These are phyloP conservation scores for Globisporangium cylindrosporum DNA, from an alignment of 352 stramenopile genomes.

Conservation along the genomic window DNA sequence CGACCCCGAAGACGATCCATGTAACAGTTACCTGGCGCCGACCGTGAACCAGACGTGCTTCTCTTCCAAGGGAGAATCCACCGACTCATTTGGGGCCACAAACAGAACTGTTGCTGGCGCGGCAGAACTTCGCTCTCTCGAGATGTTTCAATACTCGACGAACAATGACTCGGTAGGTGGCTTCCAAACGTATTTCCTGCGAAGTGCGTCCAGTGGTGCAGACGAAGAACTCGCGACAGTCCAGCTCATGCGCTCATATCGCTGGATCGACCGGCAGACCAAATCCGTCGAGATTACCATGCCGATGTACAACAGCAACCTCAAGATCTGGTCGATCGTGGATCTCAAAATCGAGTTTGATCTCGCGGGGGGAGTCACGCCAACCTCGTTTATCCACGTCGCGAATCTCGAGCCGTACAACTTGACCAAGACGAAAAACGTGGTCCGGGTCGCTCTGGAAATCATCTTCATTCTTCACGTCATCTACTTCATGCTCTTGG, in stretches of 20 bases:
- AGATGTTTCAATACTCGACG: slow-evolving; percentile 57
- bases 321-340: slow-evolving; percentile 63
- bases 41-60: slow-evolving; percentile 43
- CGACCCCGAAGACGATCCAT: slow-evolving; percentile 34
- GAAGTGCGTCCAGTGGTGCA: slow-evolving; percentile 32
- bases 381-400: slow-evolving; percentile 42
- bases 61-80: slow-evolving; percentile 31
- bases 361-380: slow-evolving; percentile 49
- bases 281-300: slow-evolving; percentile 50
- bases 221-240: slow-evolving; percentile 33
- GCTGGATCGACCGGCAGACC: slow-evolving; percentile 65
- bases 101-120: slow-evolving; percentile 33
- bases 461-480: slow-evolving; percentile 46
- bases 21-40: slow-evolving; percentile 42
- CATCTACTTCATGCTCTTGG: slow-evolving; percentile 56
- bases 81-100: slow-evolving; percentile 29
- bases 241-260: slow-evolving; percentile 39
- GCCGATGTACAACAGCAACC: slow-evolving; percentile 59
- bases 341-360: slow-evolving; percentile 57
- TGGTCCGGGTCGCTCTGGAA: slow-evolving; percentile 42
- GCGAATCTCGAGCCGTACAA: slow-evolving; percentile 72
- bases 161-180: slow-evolving; percentile 38
- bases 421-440: slow-evolving; percentile 43
- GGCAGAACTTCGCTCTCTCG: slow-evolving; percentile 29
- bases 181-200: slow-evolving; percentile 62